Evolutionary conservation across 495 filamentous ascomycete genomes (phyloP).

Genomic region (Thozetella sp.): DNA sequence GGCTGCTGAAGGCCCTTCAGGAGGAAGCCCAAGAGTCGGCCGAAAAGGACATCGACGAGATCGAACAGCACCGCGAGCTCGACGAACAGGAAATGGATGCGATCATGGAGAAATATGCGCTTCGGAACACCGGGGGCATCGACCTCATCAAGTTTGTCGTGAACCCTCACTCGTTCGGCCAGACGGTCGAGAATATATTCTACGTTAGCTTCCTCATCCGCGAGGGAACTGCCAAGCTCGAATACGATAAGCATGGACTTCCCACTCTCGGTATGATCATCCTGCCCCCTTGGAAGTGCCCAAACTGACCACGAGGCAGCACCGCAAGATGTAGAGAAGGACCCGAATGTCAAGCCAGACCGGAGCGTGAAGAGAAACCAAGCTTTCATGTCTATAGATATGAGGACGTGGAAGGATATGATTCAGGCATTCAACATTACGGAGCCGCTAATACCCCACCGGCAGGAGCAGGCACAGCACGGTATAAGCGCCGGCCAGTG

Average conservation of each 20-base stretch:
- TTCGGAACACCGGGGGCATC: constrained; percentile 66
- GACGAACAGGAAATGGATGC: constrained; percentile 40
- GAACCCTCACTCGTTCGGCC: constrained; percentile 88
- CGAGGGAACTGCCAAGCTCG: constrained; percentile 75
- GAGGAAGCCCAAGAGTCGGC: constrained; percentile 38
- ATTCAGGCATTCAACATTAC: constrained; percentile 74
- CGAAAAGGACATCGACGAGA: constrained; percentile 34
- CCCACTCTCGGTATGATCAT: constrained; percentile 70
- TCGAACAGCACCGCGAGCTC: constrained; percentile 23
- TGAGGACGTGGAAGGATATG: constrained; percentile 76
- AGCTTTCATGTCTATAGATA: constrained; percentile 82
- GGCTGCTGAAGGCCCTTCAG: constrained; percentile 37
- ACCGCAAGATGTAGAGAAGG: constrained; percentile 20
- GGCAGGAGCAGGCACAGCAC: constrained; percentile 59
- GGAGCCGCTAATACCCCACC: constrained; percentile 80
- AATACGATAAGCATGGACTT: constrained; percentile 62
- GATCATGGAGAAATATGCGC: constrained; percentile 51
- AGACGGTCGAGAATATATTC: constrained; percentile 97
- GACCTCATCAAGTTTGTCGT: constrained; percentile 82
- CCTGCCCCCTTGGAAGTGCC: background rate
- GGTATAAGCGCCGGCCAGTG: constrained; percentile 68
- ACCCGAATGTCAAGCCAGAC: constrained; percentile 18
- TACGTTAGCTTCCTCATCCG: constrained; percentile 93
- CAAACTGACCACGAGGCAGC: constrained; percentile 8
- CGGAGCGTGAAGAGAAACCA: constrained; percentile 68